Evolutionary conservation across 116 monocot species (phyloP), one percentile per base, ranked within the genome.

Genomic region (Phalaenopsis hybrid): DNA sequence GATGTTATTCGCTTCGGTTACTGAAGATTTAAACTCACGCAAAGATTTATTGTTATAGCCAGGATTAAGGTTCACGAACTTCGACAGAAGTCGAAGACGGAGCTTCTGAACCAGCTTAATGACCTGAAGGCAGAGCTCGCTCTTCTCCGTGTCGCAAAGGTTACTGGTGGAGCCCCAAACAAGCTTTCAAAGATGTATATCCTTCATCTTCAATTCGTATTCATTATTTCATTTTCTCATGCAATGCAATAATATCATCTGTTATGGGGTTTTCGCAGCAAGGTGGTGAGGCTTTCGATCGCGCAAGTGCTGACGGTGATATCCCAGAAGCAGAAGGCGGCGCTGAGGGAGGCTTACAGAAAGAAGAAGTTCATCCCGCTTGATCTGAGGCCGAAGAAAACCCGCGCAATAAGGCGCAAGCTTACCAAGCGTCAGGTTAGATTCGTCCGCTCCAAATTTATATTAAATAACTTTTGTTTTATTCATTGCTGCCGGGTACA

Each of bases 311-410:
- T 83, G 57, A 83, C 83, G 12, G 83, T 83, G 79, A 83, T 79
- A 31, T 83, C 83, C 3, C 83, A 83, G 87, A 90, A 88, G 77
- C 90, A 90, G 81, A 90, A 86, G 84, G 82, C 84, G 17, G 90
- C 86, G 15, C 75, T 88, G 49, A 84, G 90, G 81, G 90, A 90
- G 74, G 90, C 72, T 1, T 88, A 88, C 84, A 88, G 84, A 79
- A 90, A 86, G 9, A 90, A 87, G 82, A 90, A 88, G 85, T 82
- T 80, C 51, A n/a, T 86, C 45, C 90, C 90, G 31, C 81, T 90
- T 18, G 90, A 90, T 81, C 88, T 90, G 46, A 82, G 90, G 86
- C 88, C 90, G 0, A 90, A 90, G 83, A 90, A 88, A 81, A 90
- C 90, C 49, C 79, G 88, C 2, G 90, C 90, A 57, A 90, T 90